A percentile compares a stretch with the other conserved stretches of the same genome.
These are phyloP conservation scores for Carnegiea gigantea DNA, from an alignment of 179 eudicot species.

Conservation along the genomic window DNA sequence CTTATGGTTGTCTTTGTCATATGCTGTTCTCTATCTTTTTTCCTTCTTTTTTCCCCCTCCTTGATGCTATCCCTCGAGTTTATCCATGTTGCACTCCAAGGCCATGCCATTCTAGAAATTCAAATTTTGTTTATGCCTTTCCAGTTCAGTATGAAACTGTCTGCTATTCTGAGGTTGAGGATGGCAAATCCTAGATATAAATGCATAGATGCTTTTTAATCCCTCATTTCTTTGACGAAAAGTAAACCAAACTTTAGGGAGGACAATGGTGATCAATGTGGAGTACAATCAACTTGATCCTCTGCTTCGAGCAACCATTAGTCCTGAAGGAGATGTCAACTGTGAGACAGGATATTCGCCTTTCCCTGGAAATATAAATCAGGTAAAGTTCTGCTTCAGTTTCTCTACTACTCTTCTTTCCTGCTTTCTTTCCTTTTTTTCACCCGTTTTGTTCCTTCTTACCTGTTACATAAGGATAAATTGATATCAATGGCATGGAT, in stretches of 20 bases:
- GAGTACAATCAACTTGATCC: conserved; percentile 99
- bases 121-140: not conserved
- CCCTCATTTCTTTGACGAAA: conserved; percentile 6
- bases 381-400: conserved; percentile 40
- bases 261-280: conserved; percentile 95
- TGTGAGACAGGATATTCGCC: conserved; percentile 93
- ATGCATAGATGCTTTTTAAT: not conserved
- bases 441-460: not conserved
- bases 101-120: not conserved
- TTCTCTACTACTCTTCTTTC: not conserved
- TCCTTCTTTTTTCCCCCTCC: not conserved
- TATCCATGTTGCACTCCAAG: not conserved
- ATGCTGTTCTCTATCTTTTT: not conserved
- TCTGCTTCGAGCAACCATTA: conserved; percentile 77
- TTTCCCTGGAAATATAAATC: conserved; percentile 98
- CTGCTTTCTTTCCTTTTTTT: not conserved
- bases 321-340: conserved; percentile 93
- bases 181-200: not conserved
- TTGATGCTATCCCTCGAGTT: not conserved
- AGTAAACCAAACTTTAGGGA: conserved; percentile 46
- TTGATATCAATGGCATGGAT: not conserved
- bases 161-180: not conserved
- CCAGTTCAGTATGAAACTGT: not conserved
- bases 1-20: not conserved
- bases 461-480: not conserved